A percentile compares a stretch with the other conserved stretches of the same genome.
These are phyloP conservation scores for Lachnellula cervina DNA, from an alignment of 2,329 filamentous ascomycete genomes.

Conservation along the genomic window DNA sequence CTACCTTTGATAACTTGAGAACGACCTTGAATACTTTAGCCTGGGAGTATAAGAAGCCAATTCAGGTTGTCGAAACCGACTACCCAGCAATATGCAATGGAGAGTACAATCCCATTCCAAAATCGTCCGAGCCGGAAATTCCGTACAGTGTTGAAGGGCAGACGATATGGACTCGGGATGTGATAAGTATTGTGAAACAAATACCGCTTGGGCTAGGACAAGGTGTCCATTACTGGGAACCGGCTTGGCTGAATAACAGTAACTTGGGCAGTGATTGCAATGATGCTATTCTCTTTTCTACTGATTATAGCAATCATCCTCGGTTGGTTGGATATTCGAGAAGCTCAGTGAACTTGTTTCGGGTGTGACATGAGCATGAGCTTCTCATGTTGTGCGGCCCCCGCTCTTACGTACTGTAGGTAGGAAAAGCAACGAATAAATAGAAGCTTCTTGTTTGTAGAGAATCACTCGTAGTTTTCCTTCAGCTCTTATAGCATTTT, in stretches of 20 bases:
- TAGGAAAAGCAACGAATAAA: no score
- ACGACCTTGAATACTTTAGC: slow-evolving; percentile 53
- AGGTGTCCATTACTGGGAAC: slow-evolving; percentile 49
- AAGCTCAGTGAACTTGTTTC: slow-evolving; percentile 28
- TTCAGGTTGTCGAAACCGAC: slow-evolving; percentile 65
- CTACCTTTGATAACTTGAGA: slow-evolving; percentile 54
- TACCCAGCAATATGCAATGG: slow-evolving; percentile 65
- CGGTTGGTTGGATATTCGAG: slow-evolving; percentile 28
- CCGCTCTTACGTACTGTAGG: no score
- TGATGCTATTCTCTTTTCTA: slow-evolving; percentile 57
- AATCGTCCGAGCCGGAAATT: slow-evolving; percentile 40
- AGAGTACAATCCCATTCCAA: slow-evolving; percentile 35
- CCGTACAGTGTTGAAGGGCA: slow-evolving; percentile 61
- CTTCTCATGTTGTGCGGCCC: no score
- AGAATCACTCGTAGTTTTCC: no score
- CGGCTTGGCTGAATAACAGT: slow-evolving; percentile 56
- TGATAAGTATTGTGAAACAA: slow-evolving; percentile 51
- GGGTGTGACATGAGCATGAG: background rate
- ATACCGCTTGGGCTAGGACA: slow-evolving; percentile 50
- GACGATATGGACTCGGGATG: slow-evolving; percentile 51
- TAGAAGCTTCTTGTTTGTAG: no score
- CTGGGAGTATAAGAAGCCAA: slow-evolving; percentile 56
- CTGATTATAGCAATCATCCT: slow-evolving; percentile 28
- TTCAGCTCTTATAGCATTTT: no score
- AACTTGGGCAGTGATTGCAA: slow-evolving; percentile 59